Evolutionary conservation across 179 eudicot genomes (phyloP).

Genomic region (Amaranthus tricolor): DNA sequence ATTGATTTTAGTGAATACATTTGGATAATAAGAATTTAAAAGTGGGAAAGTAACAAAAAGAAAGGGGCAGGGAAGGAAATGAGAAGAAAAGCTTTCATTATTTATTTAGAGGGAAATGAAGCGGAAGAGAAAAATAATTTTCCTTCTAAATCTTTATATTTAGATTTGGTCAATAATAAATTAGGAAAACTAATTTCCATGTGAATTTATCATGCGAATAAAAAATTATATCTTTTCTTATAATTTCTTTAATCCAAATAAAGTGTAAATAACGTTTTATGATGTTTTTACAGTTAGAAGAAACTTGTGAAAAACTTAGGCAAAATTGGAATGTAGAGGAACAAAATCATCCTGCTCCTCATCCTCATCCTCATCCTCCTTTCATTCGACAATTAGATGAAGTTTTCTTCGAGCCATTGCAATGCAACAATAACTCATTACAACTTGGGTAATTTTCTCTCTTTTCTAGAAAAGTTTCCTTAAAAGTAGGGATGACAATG

Average conservation of each 20-base stretch:
- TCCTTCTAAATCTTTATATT: too few relatives aligned
- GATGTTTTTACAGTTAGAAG: conserved; percentile 47
- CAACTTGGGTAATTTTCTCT: conserved; percentile 34
- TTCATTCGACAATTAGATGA: conserved; percentile 30
- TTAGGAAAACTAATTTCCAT: too few relatives aligned
- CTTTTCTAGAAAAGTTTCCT: background rate
- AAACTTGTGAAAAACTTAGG: conserved; percentile 27
- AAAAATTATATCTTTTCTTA: background rate
- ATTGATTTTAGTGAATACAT: too few relatives aligned
- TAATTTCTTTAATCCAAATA: background rate
- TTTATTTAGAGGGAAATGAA: too few relatives aligned
- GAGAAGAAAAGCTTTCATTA: too few relatives aligned
- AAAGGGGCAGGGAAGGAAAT: too few relatives aligned
- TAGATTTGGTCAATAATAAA: too few relatives aligned
- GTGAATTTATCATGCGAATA: too few relatives aligned
- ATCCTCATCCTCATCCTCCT: background rate
- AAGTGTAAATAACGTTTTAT: background rate
- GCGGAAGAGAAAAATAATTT: too few relatives aligned
- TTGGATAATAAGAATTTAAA: too few relatives aligned
- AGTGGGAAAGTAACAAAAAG: too few relatives aligned
- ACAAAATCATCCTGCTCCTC: conserved; percentile 18
- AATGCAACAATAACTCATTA: conserved; percentile 37
- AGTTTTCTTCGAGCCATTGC: conserved; percentile 40
- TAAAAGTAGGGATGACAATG: too few relatives aligned
- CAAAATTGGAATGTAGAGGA: conserved; percentile 33